Evolutionary conservation across 2,329 filamentous ascomycete genomes (phyloP), one percentile per base, ranked within the genome.

Genomic region (Pyrenochaeta sp.): DNA sequence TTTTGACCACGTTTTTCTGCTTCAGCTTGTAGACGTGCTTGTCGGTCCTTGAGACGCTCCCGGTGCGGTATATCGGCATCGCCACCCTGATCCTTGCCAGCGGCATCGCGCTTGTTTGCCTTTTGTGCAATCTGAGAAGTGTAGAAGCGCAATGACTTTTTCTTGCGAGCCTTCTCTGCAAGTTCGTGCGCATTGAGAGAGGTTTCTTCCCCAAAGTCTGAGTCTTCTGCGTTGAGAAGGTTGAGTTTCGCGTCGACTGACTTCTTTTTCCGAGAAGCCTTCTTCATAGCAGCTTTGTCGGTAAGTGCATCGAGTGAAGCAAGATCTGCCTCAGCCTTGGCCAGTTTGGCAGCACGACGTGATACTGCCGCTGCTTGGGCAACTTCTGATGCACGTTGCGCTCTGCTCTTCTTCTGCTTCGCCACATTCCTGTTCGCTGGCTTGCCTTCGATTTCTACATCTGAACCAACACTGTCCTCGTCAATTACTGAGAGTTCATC

Each of bases 41-140:
- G 88, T 28, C 91, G 83, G 66, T 99, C 95, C 63, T 83, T 85
- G 28, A 96, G 78, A 39, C 94, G 87, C 73, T 99, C 94, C 43
- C 92, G 85, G 70, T 96, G 87, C 3, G 94, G 94, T 38, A 95
- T 81, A 71, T 95, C 90, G 57, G 82, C 80, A 66, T 95, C 90
- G 58, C 90, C 90, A 55, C 89, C 89, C 1, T 86, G 83, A 44
- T 89, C 85, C 49, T 85, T 83, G 28, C 88, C 87, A 26, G 87
- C 87, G 21, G 80, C 84, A 5, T 85, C 84, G 41, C 89, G 89
- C 69, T 90, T 92, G 75, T 90, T 96, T 43, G 90, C 85, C 74
- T 96, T 97, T 70, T 97, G 93, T 19, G 89, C 88, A 55, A 99
- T 94, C 69, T 99, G 94, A 3, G 92, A 96, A 2, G 95, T 97